Conservation (phyloP, 78 protist genomes). For the Isochrysis galbana region DNA sequence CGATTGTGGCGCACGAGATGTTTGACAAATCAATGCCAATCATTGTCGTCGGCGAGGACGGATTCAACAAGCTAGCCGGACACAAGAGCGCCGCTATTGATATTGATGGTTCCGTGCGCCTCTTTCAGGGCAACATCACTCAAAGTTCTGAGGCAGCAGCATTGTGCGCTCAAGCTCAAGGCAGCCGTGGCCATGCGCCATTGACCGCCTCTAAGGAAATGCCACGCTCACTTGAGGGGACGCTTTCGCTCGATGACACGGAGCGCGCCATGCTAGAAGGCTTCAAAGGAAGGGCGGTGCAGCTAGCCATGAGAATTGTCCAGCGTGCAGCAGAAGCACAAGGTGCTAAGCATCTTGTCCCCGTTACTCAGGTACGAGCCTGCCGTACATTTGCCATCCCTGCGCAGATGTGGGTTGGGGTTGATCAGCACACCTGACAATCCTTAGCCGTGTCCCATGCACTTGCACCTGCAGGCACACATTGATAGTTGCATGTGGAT, state of each 20-base stretch:
- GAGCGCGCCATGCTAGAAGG: not conserved
- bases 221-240: not conserved
- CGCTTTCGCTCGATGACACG: not conserved
- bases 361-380: too few relatives aligned
- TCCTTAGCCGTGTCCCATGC: too few relatives aligned
- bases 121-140: too few relatives aligned
- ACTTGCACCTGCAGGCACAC: conserved; percentile 11
- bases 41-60: not conserved
- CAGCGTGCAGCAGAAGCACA: not conserved
- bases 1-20: not conserved
- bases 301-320: not conserved
- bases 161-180: too few relatives aligned
- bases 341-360: not conserved
- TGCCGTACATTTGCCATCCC: too few relatives aligned
- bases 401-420: too few relatives aligned
- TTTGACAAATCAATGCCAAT: not conserved
- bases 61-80: not conserved
- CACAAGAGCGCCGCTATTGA: not conserved
- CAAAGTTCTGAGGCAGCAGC: too few relatives aligned
- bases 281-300: not conserved
- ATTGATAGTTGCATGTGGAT: not conserved
- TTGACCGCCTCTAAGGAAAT: too few relatives aligned
- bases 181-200: too few relatives aligned
- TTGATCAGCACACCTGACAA: too few relatives aligned
- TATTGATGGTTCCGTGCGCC: too few relatives aligned